Conservation (phyloP, 1,284 basidiomycete species). For the Testicularia cyperi region DNA sequence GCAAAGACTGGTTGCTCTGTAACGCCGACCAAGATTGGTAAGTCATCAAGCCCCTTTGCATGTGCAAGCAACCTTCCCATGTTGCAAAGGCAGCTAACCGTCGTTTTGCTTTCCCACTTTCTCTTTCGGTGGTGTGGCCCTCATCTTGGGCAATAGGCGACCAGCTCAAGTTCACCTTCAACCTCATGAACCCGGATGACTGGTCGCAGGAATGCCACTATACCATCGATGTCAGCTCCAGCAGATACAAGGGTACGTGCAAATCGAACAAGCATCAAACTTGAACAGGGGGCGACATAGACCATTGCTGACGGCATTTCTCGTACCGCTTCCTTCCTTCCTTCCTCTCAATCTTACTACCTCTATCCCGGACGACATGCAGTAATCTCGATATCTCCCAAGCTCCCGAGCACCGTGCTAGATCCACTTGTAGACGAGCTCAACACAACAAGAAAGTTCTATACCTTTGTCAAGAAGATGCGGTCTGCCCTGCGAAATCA, state of each 20-base stretch:
- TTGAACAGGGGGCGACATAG: no score
- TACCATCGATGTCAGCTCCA: slow-evolving; percentile 36
- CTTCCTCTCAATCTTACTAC: neutral
- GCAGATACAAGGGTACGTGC: slow-evolving; percentile 15
- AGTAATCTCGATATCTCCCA: slow-evolving; percentile 26
- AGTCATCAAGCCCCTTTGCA: no score
- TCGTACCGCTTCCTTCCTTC: neutral
- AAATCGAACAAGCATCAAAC: no score
- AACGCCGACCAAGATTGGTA: slow-evolving; percentile 24
- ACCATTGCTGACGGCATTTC: no score
- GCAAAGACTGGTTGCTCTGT: slow-evolving; percentile 41
- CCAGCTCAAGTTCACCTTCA: slow-evolving; percentile 41
- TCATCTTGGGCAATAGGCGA: no score
- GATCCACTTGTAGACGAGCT: slow-evolving; percentile 34
- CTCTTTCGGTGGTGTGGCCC: no score
- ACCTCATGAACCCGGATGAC: slow-evolving; percentile 39
- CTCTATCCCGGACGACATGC: neutral
- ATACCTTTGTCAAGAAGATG: slow-evolving; percentile 45
- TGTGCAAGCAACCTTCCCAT: no score
- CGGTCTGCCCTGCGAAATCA: slow-evolving; percentile 23
- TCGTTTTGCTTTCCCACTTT: no score
- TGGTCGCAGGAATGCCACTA: slow-evolving; percentile 41
- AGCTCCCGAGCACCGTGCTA: slow-evolving; percentile 16
- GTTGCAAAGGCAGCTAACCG: no score
- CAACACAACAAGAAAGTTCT: slow-evolving; percentile 42